Conservation (phyloP, 768 basidiomycete genomes). For the Naganishia antarctica region DNA sequence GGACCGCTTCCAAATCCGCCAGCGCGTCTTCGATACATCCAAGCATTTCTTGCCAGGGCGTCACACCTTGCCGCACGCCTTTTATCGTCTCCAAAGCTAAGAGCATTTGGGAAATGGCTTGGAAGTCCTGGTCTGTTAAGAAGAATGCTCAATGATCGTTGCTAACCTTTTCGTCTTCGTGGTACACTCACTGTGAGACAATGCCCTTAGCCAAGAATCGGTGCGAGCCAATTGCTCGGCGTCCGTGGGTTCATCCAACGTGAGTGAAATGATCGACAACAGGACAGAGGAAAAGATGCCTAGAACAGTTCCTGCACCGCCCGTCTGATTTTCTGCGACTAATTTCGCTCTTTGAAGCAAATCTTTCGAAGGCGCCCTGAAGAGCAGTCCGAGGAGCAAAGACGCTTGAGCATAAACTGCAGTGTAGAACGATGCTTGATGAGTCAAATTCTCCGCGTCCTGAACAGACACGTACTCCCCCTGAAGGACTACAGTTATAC, state of each 20-base stretch:
- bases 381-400: slow-evolving; percentile 12
- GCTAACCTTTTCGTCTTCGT: no score
- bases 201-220: neutral
- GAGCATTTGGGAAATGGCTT: slow-evolving; percentile 5
- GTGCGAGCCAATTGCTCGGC: neutral
- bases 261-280: slow-evolving; percentile 2
- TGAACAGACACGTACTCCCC: slow-evolving; percentile 1
- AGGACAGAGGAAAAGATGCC: neutral
- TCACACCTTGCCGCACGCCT: neutral
- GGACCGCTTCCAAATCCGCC: neutral
- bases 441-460: neutral
- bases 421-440: slow-evolving; percentile 3
- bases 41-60: neutral
- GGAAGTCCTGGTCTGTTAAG: slow-evolving; percentile 10
- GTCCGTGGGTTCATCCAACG: neutral
- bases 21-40: slow-evolving; percentile 12
- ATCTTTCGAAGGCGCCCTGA: neutral
- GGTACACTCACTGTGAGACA: slow-evolving; percentile 6
- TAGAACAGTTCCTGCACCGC: slow-evolving; percentile 17
- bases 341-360: neutral
- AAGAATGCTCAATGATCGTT: neutral
- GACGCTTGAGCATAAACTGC: neutral
- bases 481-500: slow-evolving; percentile 6
- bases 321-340: neutral
- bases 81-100: neutral